These are phyloP conservation scores for Kwoniella heveanensis DNA, from an alignment of 768 basidiomycete species.

Conservation along the genomic window DNA sequence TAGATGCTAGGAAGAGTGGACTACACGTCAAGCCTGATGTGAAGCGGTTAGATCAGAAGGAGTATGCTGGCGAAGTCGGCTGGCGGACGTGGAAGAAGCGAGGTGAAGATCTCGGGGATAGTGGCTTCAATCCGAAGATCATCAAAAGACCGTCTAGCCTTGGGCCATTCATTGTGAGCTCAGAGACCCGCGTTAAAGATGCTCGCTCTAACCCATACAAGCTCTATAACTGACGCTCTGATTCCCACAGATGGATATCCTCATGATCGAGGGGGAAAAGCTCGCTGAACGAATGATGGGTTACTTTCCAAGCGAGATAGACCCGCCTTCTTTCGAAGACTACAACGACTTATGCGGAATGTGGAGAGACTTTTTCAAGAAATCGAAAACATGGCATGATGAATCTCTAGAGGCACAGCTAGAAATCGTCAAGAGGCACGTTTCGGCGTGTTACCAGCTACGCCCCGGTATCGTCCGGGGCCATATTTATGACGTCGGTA, in stretches of 20 bases:
- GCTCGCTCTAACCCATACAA: too few species aligned
- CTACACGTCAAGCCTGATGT: conserved; percentile 29
- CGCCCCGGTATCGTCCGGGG: conserved; percentile 9
- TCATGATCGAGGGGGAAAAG: conserved; percentile 27
- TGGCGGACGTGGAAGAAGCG: conserved; percentile 39
- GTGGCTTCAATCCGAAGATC: neutral
- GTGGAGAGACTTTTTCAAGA: neutral
- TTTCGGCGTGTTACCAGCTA: conserved; percentile 26
- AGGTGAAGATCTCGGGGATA: conserved; percentile 2
- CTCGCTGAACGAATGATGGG: conserved; percentile 20
- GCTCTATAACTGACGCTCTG: too few species aligned
- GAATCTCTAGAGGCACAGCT: conserved; percentile 7
- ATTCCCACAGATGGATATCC: conserved; percentile 35
- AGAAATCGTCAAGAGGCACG: conserved; percentile 23
- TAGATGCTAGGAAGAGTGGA: conserved; percentile 50
- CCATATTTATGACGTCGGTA: neutral
- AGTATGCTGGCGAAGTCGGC: conserved; percentile 25
- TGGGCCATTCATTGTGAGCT: conserved; percentile 41
- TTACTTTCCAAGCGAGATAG: conserved; percentile 23
- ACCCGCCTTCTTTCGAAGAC: conserved; percentile 3
- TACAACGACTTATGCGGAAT: conserved; percentile 7
- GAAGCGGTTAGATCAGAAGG: conserved; percentile 14
- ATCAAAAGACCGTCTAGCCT: conserved; percentile 11
- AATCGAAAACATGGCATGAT: neutral
- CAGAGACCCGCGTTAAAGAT: too few species aligned